A percentile compares a stretch with the other conserved stretches of the same genome.
Evolutionary conservation across 441 rosid genomes (phyloP).

Genomic region (Arabidopsis lyrata): DNA sequence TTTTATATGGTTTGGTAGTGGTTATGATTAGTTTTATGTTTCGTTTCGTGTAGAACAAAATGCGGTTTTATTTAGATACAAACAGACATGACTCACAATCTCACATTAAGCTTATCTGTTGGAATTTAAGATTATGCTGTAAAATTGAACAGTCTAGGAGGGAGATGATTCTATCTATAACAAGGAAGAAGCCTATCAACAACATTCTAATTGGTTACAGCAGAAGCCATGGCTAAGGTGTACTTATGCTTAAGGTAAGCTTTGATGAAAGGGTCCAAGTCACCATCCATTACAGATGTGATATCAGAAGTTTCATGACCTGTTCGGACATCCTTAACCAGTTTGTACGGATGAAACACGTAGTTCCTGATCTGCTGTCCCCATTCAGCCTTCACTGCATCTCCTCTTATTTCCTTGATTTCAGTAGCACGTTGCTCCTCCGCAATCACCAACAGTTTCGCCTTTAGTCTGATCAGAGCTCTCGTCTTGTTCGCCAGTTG

Average conservation of each 20-base stretch:
- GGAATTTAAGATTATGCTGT: background rate
- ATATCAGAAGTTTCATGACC: constrained; percentile 82
- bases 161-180: constrained; percentile 28
- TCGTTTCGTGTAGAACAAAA: background rate
- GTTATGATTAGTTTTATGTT: background rate
- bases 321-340: constrained; percentile 88
- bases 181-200: constrained; percentile 5
- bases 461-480: constrained; percentile 82
- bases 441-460: constrained; percentile 85
- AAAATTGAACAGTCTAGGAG: constrained; percentile 15
- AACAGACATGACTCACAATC: background rate
- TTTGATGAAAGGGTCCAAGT: constrained; percentile 84
- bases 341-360: constrained; percentile 96
- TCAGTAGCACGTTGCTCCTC: constrained; percentile 92
- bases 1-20: too few relatives aligned
- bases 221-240: constrained; percentile 52
- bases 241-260: constrained; percentile 88
- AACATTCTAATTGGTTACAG: constrained; percentile 38
- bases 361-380: constrained; percentile 94
- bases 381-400: constrained; percentile 96
- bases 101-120: background rate
- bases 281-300: constrained; percentile 94
- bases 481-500: constrained; percentile 88
- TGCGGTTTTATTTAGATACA: background rate
- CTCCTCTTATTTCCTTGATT: constrained; percentile 93